Conservation (phyloP, 1,139 yeast genomes). For the Saccharomyces hybrid region DNA sequence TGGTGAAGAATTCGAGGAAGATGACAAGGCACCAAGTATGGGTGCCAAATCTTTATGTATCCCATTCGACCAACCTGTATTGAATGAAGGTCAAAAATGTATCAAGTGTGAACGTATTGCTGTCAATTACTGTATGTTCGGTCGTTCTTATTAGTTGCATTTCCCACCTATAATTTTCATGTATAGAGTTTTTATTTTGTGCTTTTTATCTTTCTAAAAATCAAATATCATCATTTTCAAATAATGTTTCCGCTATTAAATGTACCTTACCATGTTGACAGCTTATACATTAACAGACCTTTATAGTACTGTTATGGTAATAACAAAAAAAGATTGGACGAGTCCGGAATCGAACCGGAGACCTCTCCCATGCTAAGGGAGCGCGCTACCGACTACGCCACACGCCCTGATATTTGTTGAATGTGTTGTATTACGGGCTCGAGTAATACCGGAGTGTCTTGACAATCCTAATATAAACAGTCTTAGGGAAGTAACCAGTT, state of each 20-base stretch:
- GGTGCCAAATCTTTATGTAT: slow-evolving; percentile 98
- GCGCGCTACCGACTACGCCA: slow-evolving; percentile 93
- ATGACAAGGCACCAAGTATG: slow-evolving; percentile 97
- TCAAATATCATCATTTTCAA: background rate
- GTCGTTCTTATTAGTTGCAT: slow-evolving; percentile 69
- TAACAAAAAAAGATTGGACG: slow-evolving; percentile 47
- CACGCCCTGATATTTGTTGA: slow-evolving; percentile 50
- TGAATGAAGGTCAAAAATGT: slow-evolving; percentile 77
- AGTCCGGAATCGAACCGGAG: slow-evolving; percentile 88
- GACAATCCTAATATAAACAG: too few relatives aligned
- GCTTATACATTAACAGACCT: background rate
- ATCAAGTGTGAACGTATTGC: slow-evolving; percentile 75
- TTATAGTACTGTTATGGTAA: too few relatives aligned
- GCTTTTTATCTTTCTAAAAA: background rate
- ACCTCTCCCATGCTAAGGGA: slow-evolving; percentile 87
- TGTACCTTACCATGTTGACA: background rate
- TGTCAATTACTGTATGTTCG: slow-evolving; percentile 81
- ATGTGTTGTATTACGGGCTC: background rate
- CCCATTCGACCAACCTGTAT: slow-evolving; percentile 84
- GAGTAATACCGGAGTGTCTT: too few relatives aligned
- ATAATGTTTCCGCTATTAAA: background rate
- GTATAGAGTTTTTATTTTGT: background rate
- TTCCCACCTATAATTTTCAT: background rate
- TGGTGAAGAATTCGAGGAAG: slow-evolving; percentile 79
- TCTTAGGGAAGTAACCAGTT: too few relatives aligned